These are phyloP conservation scores for Radiomyces spectabilis DNA, from an alignment of 192 early-diverging fungal genomes.

Conservation along the genomic window DNA sequence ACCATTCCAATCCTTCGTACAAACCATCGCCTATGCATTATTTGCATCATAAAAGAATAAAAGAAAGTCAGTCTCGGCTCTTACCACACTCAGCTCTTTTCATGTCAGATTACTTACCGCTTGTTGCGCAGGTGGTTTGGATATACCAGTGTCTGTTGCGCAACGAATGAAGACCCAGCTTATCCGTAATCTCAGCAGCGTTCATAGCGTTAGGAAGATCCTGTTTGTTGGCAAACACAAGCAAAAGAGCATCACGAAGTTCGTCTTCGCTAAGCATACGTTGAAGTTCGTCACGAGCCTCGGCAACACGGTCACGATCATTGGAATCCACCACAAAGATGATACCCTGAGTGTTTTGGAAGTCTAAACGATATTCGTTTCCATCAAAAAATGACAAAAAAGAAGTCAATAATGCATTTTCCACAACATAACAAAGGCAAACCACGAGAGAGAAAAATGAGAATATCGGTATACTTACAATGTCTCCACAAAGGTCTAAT, in stretches of 20 bases:
- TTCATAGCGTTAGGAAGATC: constrained; percentile 95
- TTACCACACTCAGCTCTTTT: neutral
- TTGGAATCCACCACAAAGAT: constrained; percentile 96
- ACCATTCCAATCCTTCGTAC: constrained; percentile 94
- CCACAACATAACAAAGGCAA: neutral
- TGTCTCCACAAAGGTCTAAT: constrained; percentile 96
- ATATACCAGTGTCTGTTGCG: constrained; percentile 85
- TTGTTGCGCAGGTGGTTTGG: constrained; percentile 77
- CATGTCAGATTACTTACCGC: neutral
- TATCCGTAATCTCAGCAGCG: constrained; percentile 86
- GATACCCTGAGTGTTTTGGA: constrained; percentile 92
- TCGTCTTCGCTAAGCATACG: constrained; percentile 94
- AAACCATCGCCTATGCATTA: constrained; percentile 76
- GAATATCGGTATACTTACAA: constrained; percentile 72
- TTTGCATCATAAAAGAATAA: neutral
- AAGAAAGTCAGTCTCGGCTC: neutral
- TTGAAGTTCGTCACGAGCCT: constrained; percentile 89
- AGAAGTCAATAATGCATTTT: no score
- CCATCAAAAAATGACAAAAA: no score
- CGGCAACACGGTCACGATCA: constrained; percentile 86
- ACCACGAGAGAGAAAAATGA: no score
- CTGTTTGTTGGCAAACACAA: constrained; percentile 99
- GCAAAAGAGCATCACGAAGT: constrained; percentile 76
- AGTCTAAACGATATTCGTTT: no score
- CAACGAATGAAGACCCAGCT: constrained; percentile 78